Conservation (phyloP, 2,329 filamentous ascomycete species). For the Xylariaceae sp. region DNA sequence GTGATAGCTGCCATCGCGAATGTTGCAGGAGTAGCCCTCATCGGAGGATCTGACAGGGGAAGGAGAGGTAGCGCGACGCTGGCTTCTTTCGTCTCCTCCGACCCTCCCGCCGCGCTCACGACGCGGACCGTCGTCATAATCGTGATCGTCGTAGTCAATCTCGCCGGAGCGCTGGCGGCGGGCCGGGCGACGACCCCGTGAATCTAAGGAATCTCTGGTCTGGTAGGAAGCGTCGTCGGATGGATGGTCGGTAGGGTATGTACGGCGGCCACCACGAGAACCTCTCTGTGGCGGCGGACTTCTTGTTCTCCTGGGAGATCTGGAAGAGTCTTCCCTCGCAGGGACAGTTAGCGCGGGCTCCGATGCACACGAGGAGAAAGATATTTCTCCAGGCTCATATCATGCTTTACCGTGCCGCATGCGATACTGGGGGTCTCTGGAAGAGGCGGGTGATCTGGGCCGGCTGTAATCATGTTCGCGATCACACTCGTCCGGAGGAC, state of each 20-base stretch:
- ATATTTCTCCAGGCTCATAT: conserved; percentile 30
- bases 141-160: conserved; percentile 20
- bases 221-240: conserved; percentile 17
- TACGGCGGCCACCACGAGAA: conserved; percentile 23
- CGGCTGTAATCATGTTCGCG: conserved; percentile 24
- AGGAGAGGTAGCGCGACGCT: conserved; percentile 22
- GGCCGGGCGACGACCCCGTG: conserved; percentile 13
- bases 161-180: no score
- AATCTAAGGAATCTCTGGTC: conserved; percentile 19
- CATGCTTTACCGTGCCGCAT: conserved; percentile 33
- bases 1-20: conserved; percentile 23
- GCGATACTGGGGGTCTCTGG: conserved; percentile 29
- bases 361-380: conserved; percentile 20
- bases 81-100: conserved; percentile 19
- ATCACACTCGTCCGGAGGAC: conserved; percentile 26
- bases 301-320: conserved; percentile 28
- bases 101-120: conserved; percentile 15
- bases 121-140: conserved; percentile 14
- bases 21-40: conserved; percentile 23
- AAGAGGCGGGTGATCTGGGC: conserved; percentile 27
- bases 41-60: conserved; percentile 25
- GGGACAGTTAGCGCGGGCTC: conserved; percentile 32
- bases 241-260: conserved; percentile 1
- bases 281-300: conserved; percentile 19
- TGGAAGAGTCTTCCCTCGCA: conserved; percentile 32